Evolutionary conservation across 2,329 filamentous ascomycete genomes (phyloP).

Genomic region (Colletotrichum tropicicola): DNA sequence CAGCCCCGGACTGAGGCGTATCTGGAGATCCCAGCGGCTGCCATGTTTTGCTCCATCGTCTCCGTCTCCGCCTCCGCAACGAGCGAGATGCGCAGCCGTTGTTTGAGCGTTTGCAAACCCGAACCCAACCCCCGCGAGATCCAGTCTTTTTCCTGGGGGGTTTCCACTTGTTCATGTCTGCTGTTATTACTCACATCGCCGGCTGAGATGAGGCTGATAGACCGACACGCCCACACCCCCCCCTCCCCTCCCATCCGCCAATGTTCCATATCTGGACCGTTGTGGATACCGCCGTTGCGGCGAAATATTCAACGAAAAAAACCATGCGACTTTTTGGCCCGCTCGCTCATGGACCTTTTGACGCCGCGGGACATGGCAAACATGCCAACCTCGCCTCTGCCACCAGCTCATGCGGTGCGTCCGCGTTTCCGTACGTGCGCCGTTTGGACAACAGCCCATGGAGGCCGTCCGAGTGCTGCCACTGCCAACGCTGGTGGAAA

Average conservation of each 20-base stretch:
- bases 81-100: too few species aligned
- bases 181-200: too few species aligned
- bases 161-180: neutral
- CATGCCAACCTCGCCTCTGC: neutral
- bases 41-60: neutral
- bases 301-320: neutral
- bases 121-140: conserved; percentile 6
- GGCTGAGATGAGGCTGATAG: too few species aligned
- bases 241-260: too few species aligned
- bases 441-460: neutral
- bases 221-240: too few species aligned
- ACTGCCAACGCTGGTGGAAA: conserved; percentile 16
- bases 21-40: too few species aligned
- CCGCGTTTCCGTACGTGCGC: neutral
- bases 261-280: neutral
- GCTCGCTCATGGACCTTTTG: neutral
- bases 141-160: neutral
- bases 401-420: too few species aligned
- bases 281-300: conserved; percentile 1
- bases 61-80: too few species aligned
- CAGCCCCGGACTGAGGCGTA: too few species aligned
- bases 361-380: neutral
- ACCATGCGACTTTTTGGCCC: too few species aligned
- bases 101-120: too few species aligned
- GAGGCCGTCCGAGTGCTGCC: neutral